These are phyloP conservation scores for Dioscorea alata DNA, from an alignment of 106 monocot genomes.

Conservation along the genomic window DNA sequence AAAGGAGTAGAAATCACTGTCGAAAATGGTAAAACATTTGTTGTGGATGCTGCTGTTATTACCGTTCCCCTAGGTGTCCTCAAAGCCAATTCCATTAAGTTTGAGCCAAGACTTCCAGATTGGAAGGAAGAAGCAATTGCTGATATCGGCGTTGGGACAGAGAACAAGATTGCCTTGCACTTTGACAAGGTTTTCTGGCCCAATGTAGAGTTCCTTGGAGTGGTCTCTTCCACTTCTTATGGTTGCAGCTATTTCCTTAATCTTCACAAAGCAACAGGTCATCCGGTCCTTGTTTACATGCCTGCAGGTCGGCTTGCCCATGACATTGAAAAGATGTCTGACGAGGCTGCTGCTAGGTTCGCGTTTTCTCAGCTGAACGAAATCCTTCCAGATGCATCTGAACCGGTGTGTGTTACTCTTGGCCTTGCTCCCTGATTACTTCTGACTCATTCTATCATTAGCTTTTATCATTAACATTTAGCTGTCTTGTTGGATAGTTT, in stretches of 20 bases:
- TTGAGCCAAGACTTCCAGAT: constrained; percentile 79
- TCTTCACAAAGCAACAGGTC: constrained; percentile 97
- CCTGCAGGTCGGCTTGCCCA: constrained; percentile 85
- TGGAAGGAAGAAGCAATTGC: constrained; percentile 92
- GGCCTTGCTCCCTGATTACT: too few species aligned
- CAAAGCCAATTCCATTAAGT: constrained; percentile 69
- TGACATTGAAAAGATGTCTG: constrained; percentile 93
- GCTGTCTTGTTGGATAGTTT: too few species aligned
- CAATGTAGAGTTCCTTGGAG: constrained; percentile 94
- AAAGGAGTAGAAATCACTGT: constrained; percentile 77
- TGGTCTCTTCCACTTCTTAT: constrained; percentile 85
- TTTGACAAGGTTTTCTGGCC: constrained; percentile 98
- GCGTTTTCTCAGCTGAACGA: constrained; percentile 81
- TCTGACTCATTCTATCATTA: too few species aligned
- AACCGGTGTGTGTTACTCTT: constrained; percentile 46
- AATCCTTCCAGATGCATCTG: constrained; percentile 75
- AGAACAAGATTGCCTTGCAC: constrained; percentile 93
- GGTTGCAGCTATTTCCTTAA: constrained; percentile 99
- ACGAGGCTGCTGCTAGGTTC: constrained; percentile 79
- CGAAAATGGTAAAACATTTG: constrained; percentile 61
- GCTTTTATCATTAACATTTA: too few species aligned
- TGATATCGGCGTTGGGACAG: constrained; percentile 67
- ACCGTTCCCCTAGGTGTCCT: constrained; percentile 90
- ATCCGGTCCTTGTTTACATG: constrained; percentile 99
- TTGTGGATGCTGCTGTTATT: constrained; percentile 77